Base-by-base conservation (phyloP, 768 basidiomycete genomes). In the Lactarius trivialis region DNA sequence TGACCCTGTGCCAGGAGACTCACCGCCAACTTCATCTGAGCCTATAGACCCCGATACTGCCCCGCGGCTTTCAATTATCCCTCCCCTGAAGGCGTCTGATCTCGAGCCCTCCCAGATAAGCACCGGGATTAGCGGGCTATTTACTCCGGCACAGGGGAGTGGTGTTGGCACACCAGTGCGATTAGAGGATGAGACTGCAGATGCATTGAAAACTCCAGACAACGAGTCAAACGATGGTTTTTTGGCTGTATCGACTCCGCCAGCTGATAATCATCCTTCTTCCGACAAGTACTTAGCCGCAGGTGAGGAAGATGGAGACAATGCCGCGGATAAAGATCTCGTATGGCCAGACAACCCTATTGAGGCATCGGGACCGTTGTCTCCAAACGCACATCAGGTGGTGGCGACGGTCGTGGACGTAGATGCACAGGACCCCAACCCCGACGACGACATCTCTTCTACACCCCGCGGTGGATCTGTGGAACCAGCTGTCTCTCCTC, bases 131-230 rank as follows among this genome's bases (percentile, higher is more conserved):
- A 67, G 66, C 21, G 67, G 67, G 14, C 9, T 67, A 43, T 67
- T 67, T 45, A 67, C 67, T 26, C 67, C 67, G 2, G 61, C 63
- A 37, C 65, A 58, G 24, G 52, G 53, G 8, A 60, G 61, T 15
- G 67, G 60, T 17, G 65, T 49, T 17, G 58, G 48, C 7, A 67
- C 65, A 8, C 65, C 67, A 6, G 41, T 54, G 7, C 58, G 49
- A 7, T 56, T 62, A 4, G 65, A 66, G 12, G 62, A 58, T n/a
- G 65, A 65, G 39, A 26, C 24, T 5, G 19, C 49, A 37, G 58
- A 60, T 15, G 41, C 24, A 12, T 30, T 11, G 26, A 58, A 41
- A 34, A 33, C 3, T 7, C 21, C 21, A 7, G 43, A 33, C 17
- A 36, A 41, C 15, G 32, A 12, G 14, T 14, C 24, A 34, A 54